Percentiles rank a stretch among this genome's conserved stretches.
Evolutionary conservation across 2,329 filamentous ascomycete species (phyloP).

Genomic region (Clarireedia sp.): DNA sequence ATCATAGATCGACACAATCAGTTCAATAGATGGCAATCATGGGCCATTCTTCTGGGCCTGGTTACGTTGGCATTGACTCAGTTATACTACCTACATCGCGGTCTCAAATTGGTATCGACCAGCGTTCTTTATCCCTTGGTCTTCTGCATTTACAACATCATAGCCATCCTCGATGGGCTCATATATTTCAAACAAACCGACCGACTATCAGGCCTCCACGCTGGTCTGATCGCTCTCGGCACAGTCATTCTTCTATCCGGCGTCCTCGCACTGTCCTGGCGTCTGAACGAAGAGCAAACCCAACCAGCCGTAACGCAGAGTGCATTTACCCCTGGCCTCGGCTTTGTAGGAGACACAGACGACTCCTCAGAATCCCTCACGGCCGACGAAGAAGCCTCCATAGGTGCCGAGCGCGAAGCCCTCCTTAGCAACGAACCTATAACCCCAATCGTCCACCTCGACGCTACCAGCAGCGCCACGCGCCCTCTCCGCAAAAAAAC

Average conservation of each 20-base stretch:
- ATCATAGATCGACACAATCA: constrained; percentile 82
- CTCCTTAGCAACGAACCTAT: constrained; percentile 26
- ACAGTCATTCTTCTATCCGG: constrained; percentile 79
- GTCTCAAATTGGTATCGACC: constrained; percentile 89
- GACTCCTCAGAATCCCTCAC: constrained; percentile 42
- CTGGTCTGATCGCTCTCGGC: constrained; percentile 74
- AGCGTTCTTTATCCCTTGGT: constrained; percentile 94
- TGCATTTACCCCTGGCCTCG: constrained; percentile 72
- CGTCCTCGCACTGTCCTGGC: constrained; percentile 88
- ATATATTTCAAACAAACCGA: constrained; percentile 94
- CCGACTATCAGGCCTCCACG: constrained; percentile 66
- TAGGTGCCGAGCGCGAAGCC: constrained; percentile 25
- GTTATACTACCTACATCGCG: constrained; percentile 89
- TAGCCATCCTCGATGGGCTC: constrained; percentile 91
- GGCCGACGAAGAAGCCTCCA: constrained; percentile 28
- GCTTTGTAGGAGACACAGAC: constrained; percentile 65
- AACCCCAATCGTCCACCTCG: constrained; percentile 26
- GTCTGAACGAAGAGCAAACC: constrained; percentile 70
- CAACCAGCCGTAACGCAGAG: constrained; percentile 55
- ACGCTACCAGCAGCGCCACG: constrained; percentile 26
- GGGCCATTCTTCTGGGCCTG: constrained; percentile 79
- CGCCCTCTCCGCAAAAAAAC: constrained; percentile 22
- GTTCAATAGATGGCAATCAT: constrained; percentile 92
- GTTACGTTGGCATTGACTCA: constrained; percentile 78
- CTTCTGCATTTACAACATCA: constrained; percentile 98